A percentile compares a stretch with the other conserved stretches of the same genome.
phyloP scores from a whole-genome alignment of 2,329 filamentous ascomycete species.

The Zelopaecilomyces penicillatus region DNA sequence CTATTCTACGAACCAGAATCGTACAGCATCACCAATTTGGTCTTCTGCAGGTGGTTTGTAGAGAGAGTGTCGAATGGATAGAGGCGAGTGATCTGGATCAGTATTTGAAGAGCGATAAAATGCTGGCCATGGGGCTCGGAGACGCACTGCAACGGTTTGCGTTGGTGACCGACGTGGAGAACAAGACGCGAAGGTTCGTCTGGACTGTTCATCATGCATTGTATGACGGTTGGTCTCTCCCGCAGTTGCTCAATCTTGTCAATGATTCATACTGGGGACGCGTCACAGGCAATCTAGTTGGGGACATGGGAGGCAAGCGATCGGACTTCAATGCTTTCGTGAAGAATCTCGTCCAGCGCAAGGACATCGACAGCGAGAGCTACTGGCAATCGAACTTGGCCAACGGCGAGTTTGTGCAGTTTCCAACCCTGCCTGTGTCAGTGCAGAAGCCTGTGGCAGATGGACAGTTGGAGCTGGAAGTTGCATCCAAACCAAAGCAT shows the following conservation, averaged over 20 bases:
- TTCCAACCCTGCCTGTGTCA: background rate
- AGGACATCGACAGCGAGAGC: background rate
- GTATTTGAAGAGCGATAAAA: background rate
- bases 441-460: background rate
- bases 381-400: background rate
- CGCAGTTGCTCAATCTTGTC: background rate
- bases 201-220: slow-evolving; percentile 5
- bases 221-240: slow-evolving; percentile 2
- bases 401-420: background rate
- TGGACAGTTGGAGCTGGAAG: background rate
- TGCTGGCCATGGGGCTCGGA: slow-evolving; percentile 1
- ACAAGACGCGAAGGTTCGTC: background rate
- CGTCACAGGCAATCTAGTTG: no score
- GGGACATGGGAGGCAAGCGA: background rate
- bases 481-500: background rate
- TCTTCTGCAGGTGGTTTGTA: slow-evolving; percentile 35
- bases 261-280: background rate
- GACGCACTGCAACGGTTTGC: slow-evolving; percentile 1
- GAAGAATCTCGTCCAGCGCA: background rate
- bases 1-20: slow-evolving; percentile 38
- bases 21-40: slow-evolving; percentile 32
- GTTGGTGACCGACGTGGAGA: background rate
- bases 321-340: background rate
- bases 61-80: slow-evolving; percentile 20
- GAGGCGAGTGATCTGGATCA: slow-evolving; percentile 3